Evolutionary conservation across 1,139 yeast genomes (phyloP), one percentile per base, ranked within the genome.

Genomic region (Debaryomyces udenii): DNA sequence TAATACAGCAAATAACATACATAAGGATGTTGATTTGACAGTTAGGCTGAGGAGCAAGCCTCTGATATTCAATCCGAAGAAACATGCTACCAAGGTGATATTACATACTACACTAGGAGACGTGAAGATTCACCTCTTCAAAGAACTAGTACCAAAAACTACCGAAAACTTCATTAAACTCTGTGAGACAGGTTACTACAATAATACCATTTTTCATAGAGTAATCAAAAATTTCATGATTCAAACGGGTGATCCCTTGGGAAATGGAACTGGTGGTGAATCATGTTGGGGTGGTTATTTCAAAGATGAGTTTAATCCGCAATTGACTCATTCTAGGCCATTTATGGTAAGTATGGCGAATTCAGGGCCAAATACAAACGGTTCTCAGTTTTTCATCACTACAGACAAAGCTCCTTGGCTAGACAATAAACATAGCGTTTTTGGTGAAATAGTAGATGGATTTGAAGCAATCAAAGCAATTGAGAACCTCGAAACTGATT

Each of bases 241-340:
- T 35, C 82, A 78, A 51, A 71, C 77, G 3, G 81, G 81, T 2
- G 81, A 76, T 48, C 78, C 78, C 1, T 49, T 54, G 22, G 81
- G 80, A 2, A 68, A 69, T 46, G 81, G 80, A 5, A 67, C 78
- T 3, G 77, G 81, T 11, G 76, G 80, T 13, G 68, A 70, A 45
- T 58, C 74, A 27, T 57, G 64, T 11, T 76, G 79, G 79, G 71
- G 76, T 7, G 59, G 62, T 23, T 52, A 53, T 26, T 74, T 76
- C 45, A 56, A 60, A 27, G 79, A 76, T 47, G 81, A 77, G 49
- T 64, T 73, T 48, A 57, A 61, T 37, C 61, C 63, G 1, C 52
- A 52, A 11, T 51, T 76, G 37, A 53, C 58, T 17, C 78, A 74
- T 47, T 59, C 64, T 24, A 57, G 57, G 41, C 76, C 79, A 2